Percentiles rank a stretch among this genome's conserved stretches.
Evolutionary conservation across 495 filamentous ascomycete genomes (phyloP).

Genomic region (Tuber magnatum): DNA sequence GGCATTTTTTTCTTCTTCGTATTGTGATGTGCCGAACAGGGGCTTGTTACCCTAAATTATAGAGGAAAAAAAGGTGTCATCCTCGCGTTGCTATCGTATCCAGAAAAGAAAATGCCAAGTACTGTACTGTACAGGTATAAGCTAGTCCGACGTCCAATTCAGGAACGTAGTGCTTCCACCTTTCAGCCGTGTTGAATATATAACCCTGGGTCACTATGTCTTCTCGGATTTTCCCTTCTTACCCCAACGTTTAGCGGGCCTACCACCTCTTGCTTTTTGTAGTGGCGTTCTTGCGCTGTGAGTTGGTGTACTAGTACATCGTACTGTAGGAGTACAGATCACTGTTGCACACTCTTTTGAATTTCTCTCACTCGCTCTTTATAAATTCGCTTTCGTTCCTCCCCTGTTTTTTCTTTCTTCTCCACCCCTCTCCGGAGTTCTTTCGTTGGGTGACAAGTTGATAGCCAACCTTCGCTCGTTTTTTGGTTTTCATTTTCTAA

Average conservation of each 20-base stretch:
- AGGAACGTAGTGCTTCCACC: not conserved
- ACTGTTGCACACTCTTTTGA: not conserved
- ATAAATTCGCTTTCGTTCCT: not conserved
- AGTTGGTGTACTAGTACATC: not conserved
- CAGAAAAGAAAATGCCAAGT: not conserved
- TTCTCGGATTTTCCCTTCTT: not conserved
- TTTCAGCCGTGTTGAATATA: not conserved
- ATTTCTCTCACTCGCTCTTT: not conserved
- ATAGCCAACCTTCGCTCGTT: not conserved
- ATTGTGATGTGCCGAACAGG: not conserved
- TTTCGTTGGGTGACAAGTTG: not conserved
- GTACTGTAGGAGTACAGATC: not conserved
- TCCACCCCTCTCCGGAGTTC: conserved; percentile 1
- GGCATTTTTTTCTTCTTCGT: not conserved
- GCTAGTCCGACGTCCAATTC: not conserved
- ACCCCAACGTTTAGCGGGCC: not conserved
- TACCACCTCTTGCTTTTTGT: not conserved
- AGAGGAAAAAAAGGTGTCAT: not conserved
- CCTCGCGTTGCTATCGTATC: not conserved
- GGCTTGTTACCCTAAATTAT: not conserved
- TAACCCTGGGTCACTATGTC: not conserved
- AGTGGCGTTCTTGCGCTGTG: not conserved
- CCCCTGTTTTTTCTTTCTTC: not conserved
- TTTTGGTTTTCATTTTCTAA: not conserved
- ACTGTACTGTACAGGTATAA: too few species aligned